These are phyloP conservation scores for Firmiana major DNA, from an alignment of 345 rosid species.

Conservation along the genomic window DNA sequence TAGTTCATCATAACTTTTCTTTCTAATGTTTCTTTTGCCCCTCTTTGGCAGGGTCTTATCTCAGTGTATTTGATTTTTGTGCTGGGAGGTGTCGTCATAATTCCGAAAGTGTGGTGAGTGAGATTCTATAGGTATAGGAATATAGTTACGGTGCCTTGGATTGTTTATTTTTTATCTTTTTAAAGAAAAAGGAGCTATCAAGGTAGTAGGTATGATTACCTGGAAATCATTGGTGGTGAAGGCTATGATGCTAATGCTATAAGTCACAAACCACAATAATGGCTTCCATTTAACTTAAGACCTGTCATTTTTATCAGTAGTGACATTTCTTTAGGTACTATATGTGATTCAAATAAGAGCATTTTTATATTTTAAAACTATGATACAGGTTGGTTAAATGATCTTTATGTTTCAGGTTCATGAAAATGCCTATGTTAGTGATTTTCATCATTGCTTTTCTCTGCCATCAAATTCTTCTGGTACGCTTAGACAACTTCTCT, in stretches of 20 bases:
- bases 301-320: not conserved
- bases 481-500: slow-evolving; percentile 21
- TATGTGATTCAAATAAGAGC: not conserved
- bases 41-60: slow-evolving; percentile 53
- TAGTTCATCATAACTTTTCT: not conserved
- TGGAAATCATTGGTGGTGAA: not conserved
- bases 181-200: not conserved
- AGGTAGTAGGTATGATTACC: not conserved
- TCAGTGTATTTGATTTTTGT: slow-evolving; percentile 81
- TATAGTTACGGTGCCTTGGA: not conserved
- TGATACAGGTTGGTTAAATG: slow-evolving; percentile 8
- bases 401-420: slow-evolving; percentile 58
- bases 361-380: not conserved
- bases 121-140: slow-evolving; percentile 14
- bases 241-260: not conserved
- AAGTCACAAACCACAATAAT: not conserved
- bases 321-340: not conserved
- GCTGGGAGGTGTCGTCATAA: slow-evolving; percentile 94
- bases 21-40: not conserved
- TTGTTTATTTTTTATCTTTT: not conserved
- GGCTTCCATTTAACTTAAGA: not conserved
- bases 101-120: slow-evolving; percentile 86
- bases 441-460: slow-evolving; percentile 93
- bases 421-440: slow-evolving; percentile 88
- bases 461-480: slow-evolving; percentile 75